Conservation (phyloP, 2,329 filamentous ascomycete genomes). For the Fusarium armeniacum region DNA sequence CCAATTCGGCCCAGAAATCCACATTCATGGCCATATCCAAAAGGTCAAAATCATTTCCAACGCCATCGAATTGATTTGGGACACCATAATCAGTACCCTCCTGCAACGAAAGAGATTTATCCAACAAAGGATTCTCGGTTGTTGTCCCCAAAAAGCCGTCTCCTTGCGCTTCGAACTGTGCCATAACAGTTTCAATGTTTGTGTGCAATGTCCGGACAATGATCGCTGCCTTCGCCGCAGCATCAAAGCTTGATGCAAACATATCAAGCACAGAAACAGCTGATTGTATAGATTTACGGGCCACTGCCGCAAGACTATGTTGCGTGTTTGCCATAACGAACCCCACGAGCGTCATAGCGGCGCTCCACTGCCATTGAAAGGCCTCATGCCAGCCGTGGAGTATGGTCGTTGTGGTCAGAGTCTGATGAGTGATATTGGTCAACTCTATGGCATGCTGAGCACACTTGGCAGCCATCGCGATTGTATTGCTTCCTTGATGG, state of each 20-base stretch:
- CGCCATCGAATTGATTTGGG: slow-evolving; percentile 2
- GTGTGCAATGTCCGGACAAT: slow-evolving; percentile 14
- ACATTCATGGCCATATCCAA: slow-evolving; percentile 26
- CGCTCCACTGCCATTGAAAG: slow-evolving; percentile 31
- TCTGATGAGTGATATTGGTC: slow-evolving; percentile 9
- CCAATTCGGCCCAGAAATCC: slow-evolving; percentile 25
- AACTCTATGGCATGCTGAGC: slow-evolving; percentile 11
- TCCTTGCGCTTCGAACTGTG: background rate
- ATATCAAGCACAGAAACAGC: slow-evolving; percentile 15
- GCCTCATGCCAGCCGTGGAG: slow-evolving; percentile 26
- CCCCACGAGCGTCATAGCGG: slow-evolving; percentile 11
- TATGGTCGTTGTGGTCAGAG: background rate
- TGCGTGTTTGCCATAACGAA: slow-evolving; percentile 6
- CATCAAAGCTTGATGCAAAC: slow-evolving; percentile 17
- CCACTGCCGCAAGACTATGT: background rate
- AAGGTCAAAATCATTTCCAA: slow-evolving; percentile 19
- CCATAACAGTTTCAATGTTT: slow-evolving; percentile 26
- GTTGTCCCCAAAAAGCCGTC: rapidly evolving
- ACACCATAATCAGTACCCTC: too few relatives aligned
- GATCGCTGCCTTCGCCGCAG: slow-evolving; percentile 4
- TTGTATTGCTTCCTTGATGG: background rate
- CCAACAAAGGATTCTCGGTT: background rate
- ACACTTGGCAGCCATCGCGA: slow-evolving; percentile 15
- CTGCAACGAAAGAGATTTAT: rapidly evolving
- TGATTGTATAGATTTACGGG: background rate